Conservation (phyloP, 352 stramenopile species). For the Aphanomyces astaci region DNA sequence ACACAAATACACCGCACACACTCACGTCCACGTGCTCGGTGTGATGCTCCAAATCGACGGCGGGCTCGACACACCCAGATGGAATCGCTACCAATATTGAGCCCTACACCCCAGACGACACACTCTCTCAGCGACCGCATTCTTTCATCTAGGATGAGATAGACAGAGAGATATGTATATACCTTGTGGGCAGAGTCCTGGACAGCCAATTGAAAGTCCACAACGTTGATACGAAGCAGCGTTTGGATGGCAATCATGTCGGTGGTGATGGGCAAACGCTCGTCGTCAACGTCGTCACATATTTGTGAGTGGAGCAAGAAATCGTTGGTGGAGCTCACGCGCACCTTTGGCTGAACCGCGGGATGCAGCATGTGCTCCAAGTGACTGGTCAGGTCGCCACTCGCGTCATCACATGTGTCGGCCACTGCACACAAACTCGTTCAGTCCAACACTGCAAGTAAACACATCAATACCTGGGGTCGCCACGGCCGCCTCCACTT, state of each 20-base stretch:
- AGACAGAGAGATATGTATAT: too few relatives aligned
- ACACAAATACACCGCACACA: slow-evolving; percentile 38
- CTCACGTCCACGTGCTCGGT: slow-evolving; percentile 53
- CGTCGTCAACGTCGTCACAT: neutral
- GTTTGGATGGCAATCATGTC: neutral
- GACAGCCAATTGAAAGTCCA: slow-evolving; percentile 72
- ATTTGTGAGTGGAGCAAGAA: slow-evolving; percentile 4
- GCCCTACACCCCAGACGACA: slow-evolving; percentile 27
- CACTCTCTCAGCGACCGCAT: neutral
- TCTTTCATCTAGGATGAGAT: too few relatives aligned
- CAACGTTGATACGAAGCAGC: slow-evolving; percentile 40
- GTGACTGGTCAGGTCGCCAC: neutral
- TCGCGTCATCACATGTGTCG: neutral
- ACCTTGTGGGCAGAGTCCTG: slow-evolving; percentile 62
- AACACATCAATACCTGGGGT: neutral
- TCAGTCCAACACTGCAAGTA: neutral
- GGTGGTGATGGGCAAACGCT: too few relatives aligned
- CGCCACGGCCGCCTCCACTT: neutral
- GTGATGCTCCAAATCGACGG: slow-evolving; percentile 37
- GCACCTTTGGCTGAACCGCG: neutral
- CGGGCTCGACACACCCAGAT: slow-evolving; percentile 48
- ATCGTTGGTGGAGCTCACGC: slow-evolving; percentile 13
- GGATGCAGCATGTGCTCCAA: slow-evolving; percentile 12
- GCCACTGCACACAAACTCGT: neutral
- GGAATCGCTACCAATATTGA: slow-evolving; percentile 58